A percentile compares a stretch with the other conserved stretches of the same genome.
Conservation (phyloP, 805 yeast species). For the Yarrowia hollandica region DNA sequence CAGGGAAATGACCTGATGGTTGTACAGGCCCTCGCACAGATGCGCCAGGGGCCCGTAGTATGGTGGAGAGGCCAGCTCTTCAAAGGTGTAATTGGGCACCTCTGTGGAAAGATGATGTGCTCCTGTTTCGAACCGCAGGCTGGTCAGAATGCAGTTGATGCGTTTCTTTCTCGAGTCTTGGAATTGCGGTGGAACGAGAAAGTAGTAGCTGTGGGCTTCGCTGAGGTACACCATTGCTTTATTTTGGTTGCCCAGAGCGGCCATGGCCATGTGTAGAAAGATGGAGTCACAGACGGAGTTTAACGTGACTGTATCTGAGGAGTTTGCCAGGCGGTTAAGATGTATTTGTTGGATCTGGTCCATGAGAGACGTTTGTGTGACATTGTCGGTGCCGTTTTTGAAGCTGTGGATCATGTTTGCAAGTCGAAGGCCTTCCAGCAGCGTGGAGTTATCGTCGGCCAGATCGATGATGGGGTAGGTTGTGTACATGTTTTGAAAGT, state of each 20-base stretch:
- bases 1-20: constrained; percentile 14
- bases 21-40: neutral
- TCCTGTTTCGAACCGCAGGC: neutral
- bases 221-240: neutral
- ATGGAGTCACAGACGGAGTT: constrained; percentile 10
- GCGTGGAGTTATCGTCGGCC: neutral
- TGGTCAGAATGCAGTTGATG: constrained; percentile 9
- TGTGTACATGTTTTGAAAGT: constrained; percentile 10
- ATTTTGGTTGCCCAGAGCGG: neutral
- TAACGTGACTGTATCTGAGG: neutral
- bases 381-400: neutral
- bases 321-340: constrained; percentile 3
- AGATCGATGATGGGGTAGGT: neutral
- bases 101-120: neutral
- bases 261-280: constrained; percentile 11
- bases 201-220: constrained; percentile 17
- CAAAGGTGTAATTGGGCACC: constrained; percentile 2
- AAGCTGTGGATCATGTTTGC: constrained; percentile 6
- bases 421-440: neutral
- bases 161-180: neutral
- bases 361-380: neutral
- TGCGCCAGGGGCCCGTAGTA: neutral
- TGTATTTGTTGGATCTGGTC: constrained; percentile 1
- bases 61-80: neutral
- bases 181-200: neutral